Evolutionary conservation across 768 basidiomycete genomes (phyloP).

Genomic region (Exsudoporus frostii): DNA sequence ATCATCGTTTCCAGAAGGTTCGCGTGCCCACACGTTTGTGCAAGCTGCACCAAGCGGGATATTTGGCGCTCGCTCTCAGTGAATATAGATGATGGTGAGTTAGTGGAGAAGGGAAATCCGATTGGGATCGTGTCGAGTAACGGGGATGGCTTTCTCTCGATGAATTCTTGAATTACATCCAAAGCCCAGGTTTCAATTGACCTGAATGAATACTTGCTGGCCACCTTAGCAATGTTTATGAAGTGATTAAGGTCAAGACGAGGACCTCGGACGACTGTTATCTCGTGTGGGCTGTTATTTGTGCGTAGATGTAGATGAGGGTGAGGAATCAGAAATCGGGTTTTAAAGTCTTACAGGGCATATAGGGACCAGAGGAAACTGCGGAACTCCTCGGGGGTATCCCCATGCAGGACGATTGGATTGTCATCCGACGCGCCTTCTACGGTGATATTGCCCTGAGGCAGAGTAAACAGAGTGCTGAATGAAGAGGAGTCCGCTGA

Average conservation of each 20-base stretch:
- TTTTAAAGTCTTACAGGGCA: slow-evolving; percentile 52
- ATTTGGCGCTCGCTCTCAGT: slow-evolving; percentile 46
- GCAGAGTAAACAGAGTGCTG: slow-evolving; percentile 61
- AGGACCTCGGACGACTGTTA: slow-evolving; percentile 45
- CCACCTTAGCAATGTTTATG: slow-evolving; percentile 60
- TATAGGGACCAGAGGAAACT: slow-evolving; percentile 78
- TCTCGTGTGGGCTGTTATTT: slow-evolving; percentile 55
- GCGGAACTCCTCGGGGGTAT: slow-evolving; percentile 62
- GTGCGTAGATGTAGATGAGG: slow-evolving; percentile 1
- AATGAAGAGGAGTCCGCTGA: slow-evolving; percentile 67
- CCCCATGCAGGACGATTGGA: slow-evolving; percentile 62
- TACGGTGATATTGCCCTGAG: slow-evolving; percentile 45
- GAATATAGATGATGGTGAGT: slow-evolving; percentile 34
- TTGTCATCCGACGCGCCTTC: slow-evolving; percentile 66
- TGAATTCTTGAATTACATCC: slow-evolving; percentile 67
- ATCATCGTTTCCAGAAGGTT: slow-evolving; percentile 60
- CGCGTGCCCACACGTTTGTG: slow-evolving; percentile 63
- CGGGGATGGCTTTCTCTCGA: slow-evolving; percentile 56
- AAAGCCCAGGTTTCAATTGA: slow-evolving; percentile 72
- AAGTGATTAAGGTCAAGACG: slow-evolving; percentile 51
- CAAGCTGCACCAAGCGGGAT: slow-evolving; percentile 60
- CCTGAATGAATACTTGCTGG: slow-evolving; percentile 75
- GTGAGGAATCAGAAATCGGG: not conserved
- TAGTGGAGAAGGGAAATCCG: slow-evolving; percentile 21
- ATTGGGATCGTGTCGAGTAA: slow-evolving; percentile 43